These are phyloP conservation scores for Naganishia onofrii DNA, from an alignment of 768 basidiomycete genomes.

Conservation along the genomic window DNA sequence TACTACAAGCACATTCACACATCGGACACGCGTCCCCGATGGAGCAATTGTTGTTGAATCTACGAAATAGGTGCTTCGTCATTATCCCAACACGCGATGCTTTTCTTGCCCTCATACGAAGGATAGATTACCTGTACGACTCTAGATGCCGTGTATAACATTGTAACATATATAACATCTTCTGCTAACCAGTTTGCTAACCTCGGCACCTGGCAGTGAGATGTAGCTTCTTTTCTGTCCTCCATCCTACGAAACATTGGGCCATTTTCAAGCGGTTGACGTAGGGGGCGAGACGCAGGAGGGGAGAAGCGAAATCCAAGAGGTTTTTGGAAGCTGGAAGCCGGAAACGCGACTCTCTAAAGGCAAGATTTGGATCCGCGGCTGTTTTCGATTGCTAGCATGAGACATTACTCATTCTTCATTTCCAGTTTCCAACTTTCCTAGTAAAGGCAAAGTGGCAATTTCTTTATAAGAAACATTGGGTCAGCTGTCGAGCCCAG, in stretches of 20 bases:
- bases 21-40: no score
- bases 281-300: no score
- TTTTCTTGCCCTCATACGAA: background rate
- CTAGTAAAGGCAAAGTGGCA: background rate
- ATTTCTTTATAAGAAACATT: background rate
- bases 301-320: no score
- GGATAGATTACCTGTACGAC: background rate
- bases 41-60: no score
- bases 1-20: no score
- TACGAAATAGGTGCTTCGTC: background rate
- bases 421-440: background rate
- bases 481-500: background rate
- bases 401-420: constrained; percentile 7
- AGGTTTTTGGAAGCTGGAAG: no score
- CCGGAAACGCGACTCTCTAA: background rate
- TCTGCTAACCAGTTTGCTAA: no score
- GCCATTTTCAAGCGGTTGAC: no score
- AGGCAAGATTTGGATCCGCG: background rate
- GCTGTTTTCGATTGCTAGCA: background rate
- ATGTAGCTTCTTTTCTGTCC: no score
- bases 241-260: no score
- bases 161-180: background rate
- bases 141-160: background rate
- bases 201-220: no score
- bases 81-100: background rate